phyloP scores from a whole-genome alignment of 1,139 yeast species.

The Pichia sp. region DNA sequence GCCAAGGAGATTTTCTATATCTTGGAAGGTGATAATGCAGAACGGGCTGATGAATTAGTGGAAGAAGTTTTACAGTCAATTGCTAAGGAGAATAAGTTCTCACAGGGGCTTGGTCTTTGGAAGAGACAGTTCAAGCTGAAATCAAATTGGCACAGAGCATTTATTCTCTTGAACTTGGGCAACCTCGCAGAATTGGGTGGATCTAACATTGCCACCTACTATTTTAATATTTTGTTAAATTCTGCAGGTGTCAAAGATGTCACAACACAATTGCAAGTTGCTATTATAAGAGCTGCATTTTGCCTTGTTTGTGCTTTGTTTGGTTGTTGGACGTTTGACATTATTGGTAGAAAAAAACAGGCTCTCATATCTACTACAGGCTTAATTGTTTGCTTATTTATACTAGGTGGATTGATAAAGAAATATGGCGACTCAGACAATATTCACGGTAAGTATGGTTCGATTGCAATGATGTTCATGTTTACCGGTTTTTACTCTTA shows the following conservation, averaged over 20 bases:
- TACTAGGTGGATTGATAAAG: constrained; percentile 1
- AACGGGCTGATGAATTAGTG: not conserved
- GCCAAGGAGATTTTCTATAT: constrained; percentile 2
- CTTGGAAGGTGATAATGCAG: not conserved
- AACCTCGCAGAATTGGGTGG: constrained; percentile 1
- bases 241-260: not conserved
- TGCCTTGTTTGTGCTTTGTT: constrained; percentile 2
- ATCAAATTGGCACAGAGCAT: constrained; percentile 3
- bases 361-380: constrained; percentile 1
- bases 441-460: constrained; percentile 1
- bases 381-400: constrained; percentile 3
- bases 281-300: constrained; percentile 1
- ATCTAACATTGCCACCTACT: constrained; percentile 3
- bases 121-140: not conserved
- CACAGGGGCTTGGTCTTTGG: constrained; percentile 3
- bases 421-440: not conserved
- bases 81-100: not conserved
- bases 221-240: not conserved
- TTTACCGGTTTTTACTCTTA: constrained; percentile 3
- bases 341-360: constrained; percentile 3
- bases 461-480: constrained; percentile 4
- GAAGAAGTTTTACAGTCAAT: not conserved
- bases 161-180: not conserved
- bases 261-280: constrained; percentile 1
- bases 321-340: constrained; percentile 1